These are phyloP conservation scores for Parascedosporium putredinis DNA, from an alignment of 2,329 filamentous ascomycete species.

Conservation along the genomic window DNA sequence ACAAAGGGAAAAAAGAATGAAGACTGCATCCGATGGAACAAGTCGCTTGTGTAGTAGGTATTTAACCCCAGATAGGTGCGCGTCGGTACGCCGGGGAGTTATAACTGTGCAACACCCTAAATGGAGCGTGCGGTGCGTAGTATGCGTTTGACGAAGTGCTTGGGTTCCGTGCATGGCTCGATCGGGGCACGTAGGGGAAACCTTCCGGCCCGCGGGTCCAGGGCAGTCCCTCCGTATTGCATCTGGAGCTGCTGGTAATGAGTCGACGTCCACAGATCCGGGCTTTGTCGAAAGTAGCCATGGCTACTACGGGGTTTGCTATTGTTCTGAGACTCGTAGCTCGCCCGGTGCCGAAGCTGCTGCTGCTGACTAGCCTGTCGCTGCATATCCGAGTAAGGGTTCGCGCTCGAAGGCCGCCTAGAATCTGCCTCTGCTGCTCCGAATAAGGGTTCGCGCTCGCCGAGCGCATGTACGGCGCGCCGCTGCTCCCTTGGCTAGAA, in stretches of 20 bases:
- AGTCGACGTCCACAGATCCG: constrained; percentile 11
- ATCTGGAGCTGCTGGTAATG: constrained; percentile 12
- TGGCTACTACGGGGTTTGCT: constrained; percentile 1
- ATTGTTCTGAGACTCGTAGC: constrained; percentile 17
- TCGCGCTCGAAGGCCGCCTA: constrained; percentile 6
- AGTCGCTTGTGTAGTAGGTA: background rate
- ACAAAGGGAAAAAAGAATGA: background rate
- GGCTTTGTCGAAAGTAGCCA: constrained; percentile 11
- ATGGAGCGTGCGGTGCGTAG: constrained; percentile 23
- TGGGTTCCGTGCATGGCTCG: constrained; percentile 26
- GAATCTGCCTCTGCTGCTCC: constrained; percentile 5
- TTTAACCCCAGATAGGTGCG: constrained; percentile 44
- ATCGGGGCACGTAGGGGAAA: constrained; percentile 23
- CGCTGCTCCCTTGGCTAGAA: constrained; percentile 16
- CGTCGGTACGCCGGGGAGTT: constrained; percentile 46
- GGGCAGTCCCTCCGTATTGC: constrained; percentile 8
- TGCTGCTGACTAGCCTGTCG: constrained; percentile 10
- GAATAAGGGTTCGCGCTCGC: constrained; percentile 7
- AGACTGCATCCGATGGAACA: constrained; percentile 1
- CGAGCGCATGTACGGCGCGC: constrained; percentile 6
- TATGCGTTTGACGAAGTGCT: constrained; percentile 22
- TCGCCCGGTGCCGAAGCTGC: constrained; percentile 22
- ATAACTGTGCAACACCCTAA: constrained; percentile 46
- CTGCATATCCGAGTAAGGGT: constrained; percentile 3
- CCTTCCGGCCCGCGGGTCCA: constrained; percentile 11